phyloP scores from a whole-genome alignment of 495 filamentous ascomycete species.

The Penicilliopsis zonata region DNA sequence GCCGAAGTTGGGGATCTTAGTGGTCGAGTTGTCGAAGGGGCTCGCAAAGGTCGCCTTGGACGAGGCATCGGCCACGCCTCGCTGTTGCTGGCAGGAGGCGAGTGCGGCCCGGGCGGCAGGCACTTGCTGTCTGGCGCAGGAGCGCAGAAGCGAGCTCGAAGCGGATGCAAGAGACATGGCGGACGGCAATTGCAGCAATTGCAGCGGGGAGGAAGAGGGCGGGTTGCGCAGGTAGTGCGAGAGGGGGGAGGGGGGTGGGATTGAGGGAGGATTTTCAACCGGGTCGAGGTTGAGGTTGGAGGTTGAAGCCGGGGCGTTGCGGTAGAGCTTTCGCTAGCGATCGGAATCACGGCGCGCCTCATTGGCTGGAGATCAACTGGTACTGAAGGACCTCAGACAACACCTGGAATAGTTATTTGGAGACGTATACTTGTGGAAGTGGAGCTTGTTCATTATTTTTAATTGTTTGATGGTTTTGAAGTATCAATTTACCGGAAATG shows the following conservation, averaged over 20 bases:
- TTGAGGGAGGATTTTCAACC: conserved; percentile 19
- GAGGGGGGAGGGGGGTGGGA: conserved; percentile 13
- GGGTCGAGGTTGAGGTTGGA: conserved; percentile 26
- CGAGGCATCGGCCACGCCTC: conserved; percentile 30
- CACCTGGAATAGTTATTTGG: too few relatives aligned
- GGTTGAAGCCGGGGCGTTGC: conserved; percentile 15
- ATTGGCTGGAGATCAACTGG: too few relatives aligned
- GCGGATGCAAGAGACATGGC: conserved; percentile 37
- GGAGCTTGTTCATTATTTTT: too few relatives aligned
- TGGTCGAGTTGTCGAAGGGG: conserved; percentile 41
- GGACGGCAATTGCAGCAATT: conserved; percentile 30
- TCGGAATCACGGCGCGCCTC: conserved; percentile 33
- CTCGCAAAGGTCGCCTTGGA: conserved; percentile 40
- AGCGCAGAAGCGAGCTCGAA: conserved; percentile 36
- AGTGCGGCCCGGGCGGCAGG: conserved; percentile 31
- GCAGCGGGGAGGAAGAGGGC: conserved; percentile 14
- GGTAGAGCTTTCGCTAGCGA: conserved; percentile 33
- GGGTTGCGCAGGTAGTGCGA: conserved; percentile 6
- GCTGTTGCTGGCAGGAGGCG: conserved; percentile 36
- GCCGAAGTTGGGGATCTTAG: conserved; percentile 78
- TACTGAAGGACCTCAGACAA: too few relatives aligned
- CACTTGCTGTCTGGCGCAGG: conserved; percentile 38
- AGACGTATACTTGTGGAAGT: too few relatives aligned
- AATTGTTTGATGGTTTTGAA: too few relatives aligned
- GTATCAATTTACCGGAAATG: too few relatives aligned